Base-by-base conservation (phyloP, 768 basidiomycete species). In the Lentinula lateritia region DNA sequence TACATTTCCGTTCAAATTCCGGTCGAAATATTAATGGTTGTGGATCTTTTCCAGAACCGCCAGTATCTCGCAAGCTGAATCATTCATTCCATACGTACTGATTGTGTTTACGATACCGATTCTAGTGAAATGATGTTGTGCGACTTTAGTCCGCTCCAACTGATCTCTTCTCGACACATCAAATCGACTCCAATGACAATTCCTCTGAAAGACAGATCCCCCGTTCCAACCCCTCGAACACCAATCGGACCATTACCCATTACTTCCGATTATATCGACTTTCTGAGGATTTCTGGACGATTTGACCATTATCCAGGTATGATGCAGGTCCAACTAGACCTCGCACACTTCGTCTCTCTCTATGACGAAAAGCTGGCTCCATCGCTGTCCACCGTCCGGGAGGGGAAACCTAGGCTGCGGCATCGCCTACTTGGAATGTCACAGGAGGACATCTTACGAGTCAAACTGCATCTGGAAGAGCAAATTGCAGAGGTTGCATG, bases 91-190 rank as follows among this genome's bases (percentile, higher is more conserved):
- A 28, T 28, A 28, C 23, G 1, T 23, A 23, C 28, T 28, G 28
- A 3, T 28, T 28, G 28, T 28, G 1, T 3, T 28, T 28, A 28
- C 28, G 0, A 3, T 28, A 28, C 0, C 28, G 28, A 28, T 60
- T 65, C 20, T 60, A 81, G 80, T 61, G 81, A 83, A 66, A 68
- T 80, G 7, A 79, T 80, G 74, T 67, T 80, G 6, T 82, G 81
- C 63, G 72, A 81, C 63, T 81, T 82, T 62, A 74, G 69, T 0
- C 64, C 67, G 1, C 78, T 82, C 5, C 66, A 74, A 7, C 63
- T 73, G 2, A 72, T 75, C 5, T 78, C 80, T n/a, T 48, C 52
- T 16, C n/a, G 9, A 18, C 32, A n/a, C 6, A 18, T 38, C 9
- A 28, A 38, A 34, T 41, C 39, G 12, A 41, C 39, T 15, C 39